Evolutionary conservation across 805 yeast species (phyloP).

Genomic region (Metschnikowia peoriensis): DNA sequence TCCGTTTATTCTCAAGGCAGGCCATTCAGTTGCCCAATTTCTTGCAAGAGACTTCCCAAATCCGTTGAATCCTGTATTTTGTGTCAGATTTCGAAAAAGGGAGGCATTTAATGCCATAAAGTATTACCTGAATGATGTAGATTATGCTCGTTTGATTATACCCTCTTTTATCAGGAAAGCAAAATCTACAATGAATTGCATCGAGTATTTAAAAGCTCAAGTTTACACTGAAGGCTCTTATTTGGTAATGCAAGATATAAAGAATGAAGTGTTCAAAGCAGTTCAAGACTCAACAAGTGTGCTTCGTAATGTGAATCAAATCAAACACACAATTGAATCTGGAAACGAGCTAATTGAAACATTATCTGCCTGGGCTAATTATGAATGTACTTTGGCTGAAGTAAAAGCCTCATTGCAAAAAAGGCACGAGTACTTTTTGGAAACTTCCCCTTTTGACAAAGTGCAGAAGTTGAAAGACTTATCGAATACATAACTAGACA

Average conservation of each 20-base stretch:
- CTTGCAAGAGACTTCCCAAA: slow-evolving; percentile 4
- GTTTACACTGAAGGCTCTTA: slow-evolving; percentile 3
- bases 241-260: slow-evolving; percentile 1
- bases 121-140: slow-evolving; percentile 4
- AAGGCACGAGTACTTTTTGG: slow-evolving; percentile 3
- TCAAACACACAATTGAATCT: background rate
- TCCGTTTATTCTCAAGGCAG: slow-evolving; percentile 2
- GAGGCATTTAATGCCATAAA: slow-evolving; percentile 5
- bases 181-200: background rate
- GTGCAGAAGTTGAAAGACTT: background rate
- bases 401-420: background rate
- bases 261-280: background rate
- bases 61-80: slow-evolving; percentile 3
- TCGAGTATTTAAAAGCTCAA: slow-evolving; percentile 5
- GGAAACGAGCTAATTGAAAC: slow-evolving; percentile 5
- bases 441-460: slow-evolving; percentile 1
- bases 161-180: slow-evolving; percentile 3
- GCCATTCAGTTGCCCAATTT: slow-evolving; percentile 1
- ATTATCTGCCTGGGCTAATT: slow-evolving; percentile 4
- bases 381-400: slow-evolving; percentile 6
- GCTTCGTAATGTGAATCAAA: background rate
- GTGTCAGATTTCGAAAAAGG: slow-evolving; percentile 1
- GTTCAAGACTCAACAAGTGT: background rate
- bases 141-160: slow-evolving; percentile 1
- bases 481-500: too few species aligned